phyloP scores from a whole-genome alignment of 768 basidiomycete species.

The Pisolithus albus region DNA sequence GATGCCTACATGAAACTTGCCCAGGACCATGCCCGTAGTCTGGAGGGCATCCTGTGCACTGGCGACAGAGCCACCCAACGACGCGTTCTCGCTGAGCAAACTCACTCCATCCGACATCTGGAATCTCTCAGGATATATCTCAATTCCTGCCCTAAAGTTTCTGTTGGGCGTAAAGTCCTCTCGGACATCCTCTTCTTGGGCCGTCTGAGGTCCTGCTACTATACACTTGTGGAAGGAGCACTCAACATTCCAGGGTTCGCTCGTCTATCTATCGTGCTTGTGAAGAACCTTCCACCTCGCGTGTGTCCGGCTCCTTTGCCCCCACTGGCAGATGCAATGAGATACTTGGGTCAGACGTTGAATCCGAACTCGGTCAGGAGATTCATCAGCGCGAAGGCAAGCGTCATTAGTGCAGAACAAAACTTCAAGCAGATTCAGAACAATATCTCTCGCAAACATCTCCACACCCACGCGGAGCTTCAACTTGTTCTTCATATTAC shows the following conservation, averaged over 20 bases:
- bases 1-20: not conserved
- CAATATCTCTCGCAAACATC: not conserved
- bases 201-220: not conserved
- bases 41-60: not conserved
- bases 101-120: slow-evolving; percentile 1
- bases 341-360: not conserved
- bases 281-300: not conserved
- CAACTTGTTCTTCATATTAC: slow-evolving; percentile 1
- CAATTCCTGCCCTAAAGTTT: not conserved
- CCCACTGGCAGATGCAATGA: not conserved
- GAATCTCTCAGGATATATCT: not conserved
- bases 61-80: not conserved
- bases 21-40: not conserved
- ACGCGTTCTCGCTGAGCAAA: slow-evolving; percentile 1
- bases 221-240: not conserved
- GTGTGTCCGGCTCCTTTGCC: not conserved
- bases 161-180: not conserved
- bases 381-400: not conserved
- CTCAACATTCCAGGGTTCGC: not conserved
- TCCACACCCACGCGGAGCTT: not conserved
- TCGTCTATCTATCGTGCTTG: not conserved
- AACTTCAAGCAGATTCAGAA: not conserved
- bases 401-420: not conserved
- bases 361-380: slow-evolving; percentile 1
- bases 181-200: slow-evolving; percentile 2